phyloP scores from a whole-genome alignment of 208 protist genomes.

The Leishmania mexicana region DNA sequence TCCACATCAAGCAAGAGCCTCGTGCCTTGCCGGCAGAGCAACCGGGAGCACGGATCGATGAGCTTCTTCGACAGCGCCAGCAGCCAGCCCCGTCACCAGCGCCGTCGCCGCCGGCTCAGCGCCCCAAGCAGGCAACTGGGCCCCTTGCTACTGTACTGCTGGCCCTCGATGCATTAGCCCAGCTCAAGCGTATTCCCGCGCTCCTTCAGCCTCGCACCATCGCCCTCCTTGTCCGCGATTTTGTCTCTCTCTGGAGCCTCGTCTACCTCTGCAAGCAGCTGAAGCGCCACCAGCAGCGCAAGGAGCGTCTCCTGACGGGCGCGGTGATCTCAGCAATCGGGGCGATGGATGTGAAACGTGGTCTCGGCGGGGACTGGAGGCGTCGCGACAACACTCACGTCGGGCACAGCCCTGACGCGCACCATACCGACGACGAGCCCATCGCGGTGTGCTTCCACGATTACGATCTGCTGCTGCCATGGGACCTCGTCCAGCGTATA shows the following conservation, averaged over 20 bases:
- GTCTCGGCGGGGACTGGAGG: background rate
- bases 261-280: slow-evolving; percentile 31
- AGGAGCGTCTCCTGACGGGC: slow-evolving; percentile 22
- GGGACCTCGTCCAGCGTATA: slow-evolving; percentile 15
- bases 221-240: slow-evolving; percentile 18
- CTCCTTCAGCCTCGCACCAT: slow-evolving; percentile 27
- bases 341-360: background rate
- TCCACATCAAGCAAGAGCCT: background rate
- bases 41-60: slow-evolving; percentile 17
- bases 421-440: background rate
- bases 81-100: background rate
- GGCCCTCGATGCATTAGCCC: slow-evolving; percentile 18
- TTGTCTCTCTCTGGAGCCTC: slow-evolving; percentile 24
- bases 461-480: slow-evolving; percentile 39
- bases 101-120: background rate
- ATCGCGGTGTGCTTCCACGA: slow-evolving; percentile 44
- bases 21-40: background rate
- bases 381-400: background rate
- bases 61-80: slow-evolving; percentile 17
- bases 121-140: background rate
- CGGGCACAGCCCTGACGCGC: background rate
- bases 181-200: slow-evolving; percentile 12
- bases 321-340: background rate
- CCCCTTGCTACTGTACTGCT: slow-evolving; percentile 24
- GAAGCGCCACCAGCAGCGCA: slow-evolving; percentile 16